Evolutionary conservation across 192 early-diverging fungal genomes (phyloP), one percentile per base, ranked within the genome.

Genomic region (Rhizophlyctis rosea): DNA sequence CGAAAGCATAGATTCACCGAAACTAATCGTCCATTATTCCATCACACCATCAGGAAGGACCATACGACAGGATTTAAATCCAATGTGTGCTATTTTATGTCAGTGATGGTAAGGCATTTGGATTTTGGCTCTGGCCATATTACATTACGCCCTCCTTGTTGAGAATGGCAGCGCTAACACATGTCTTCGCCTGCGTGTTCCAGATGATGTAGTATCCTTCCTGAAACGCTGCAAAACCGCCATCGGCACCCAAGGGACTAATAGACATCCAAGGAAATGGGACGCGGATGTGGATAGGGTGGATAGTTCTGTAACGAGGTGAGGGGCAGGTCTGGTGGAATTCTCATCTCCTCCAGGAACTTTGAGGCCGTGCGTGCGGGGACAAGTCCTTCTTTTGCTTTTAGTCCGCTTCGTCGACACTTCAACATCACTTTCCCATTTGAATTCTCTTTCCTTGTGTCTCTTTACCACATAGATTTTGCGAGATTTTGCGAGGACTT

Each of bases 51-150:
- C 34, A 67, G 59, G 59, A 76, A 34, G 76, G 71, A 0, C 76
- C 83, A 21, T 98, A 96, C 74, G 91, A 95, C 61, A 72, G 92
- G 23, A 91, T 98, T 34, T 98, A 94, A 94, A 93, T 89, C 68
- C 96, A 98, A 74, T 98, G 96, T 94, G 94, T 96, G 1, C 73
- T 98, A 25, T 87, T 89, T 25, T 93, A 98, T 74, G 77, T 98
- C 59, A 95, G 88, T 2, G 91, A 98, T 65, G 87, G 89, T 91
- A 77, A 50, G 59, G 21, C 32, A 28, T 16, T 31, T 34, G n/a
- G 16, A 35, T 54, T 21, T n/a, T 16, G 11, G 23, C 18, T 48
- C 47, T 48, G 18, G 1, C 18, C 0, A n/a, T 48, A 23, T n/a
- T 0, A 23, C 18, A 48, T 23, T 18, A 31, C 33, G 18, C 21